Conservation (phyloP, 345 rosid genomes). For the Camelina hispida region DNA sequence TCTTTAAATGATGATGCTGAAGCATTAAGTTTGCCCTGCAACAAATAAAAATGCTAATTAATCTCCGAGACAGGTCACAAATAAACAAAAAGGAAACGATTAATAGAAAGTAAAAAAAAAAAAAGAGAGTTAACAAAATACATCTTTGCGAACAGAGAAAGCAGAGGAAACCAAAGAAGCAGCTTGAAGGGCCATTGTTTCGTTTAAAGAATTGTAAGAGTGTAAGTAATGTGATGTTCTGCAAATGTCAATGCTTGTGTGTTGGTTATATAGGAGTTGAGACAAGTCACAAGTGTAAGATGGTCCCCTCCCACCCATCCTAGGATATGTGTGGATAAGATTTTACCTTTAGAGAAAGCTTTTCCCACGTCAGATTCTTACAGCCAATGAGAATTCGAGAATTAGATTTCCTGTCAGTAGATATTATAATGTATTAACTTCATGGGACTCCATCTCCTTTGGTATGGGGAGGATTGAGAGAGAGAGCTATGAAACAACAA, state of each 20-base stretch:
- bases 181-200: slow-evolving; percentile 68
- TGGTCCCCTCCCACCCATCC: slow-evolving; percentile 18
- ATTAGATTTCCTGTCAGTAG: slow-evolving; percentile 59
- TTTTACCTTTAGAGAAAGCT: slow-evolving; percentile 43
- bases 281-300: neutral
- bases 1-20: slow-evolving; percentile 55
- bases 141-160: slow-evolving; percentile 67
- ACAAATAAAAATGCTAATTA: slow-evolving; percentile 7
- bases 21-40: slow-evolving; percentile 62
- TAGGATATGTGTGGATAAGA: slow-evolving; percentile 61
- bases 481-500: slow-evolving; percentile 7
- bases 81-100: neutral
- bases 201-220: neutral
- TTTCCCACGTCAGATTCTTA: slow-evolving; percentile 52
- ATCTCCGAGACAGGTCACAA: neutral
- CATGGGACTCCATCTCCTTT: slow-evolving; percentile 37
- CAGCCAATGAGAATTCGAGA: slow-evolving; percentile 59
- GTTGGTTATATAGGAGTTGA: slow-evolving; percentile 41
- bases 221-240: slow-evolving; percentile 15
- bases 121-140: slow-evolving; percentile 37
- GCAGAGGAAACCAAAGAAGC: slow-evolving; percentile 76
- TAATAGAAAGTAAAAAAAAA: neutral
- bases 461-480: slow-evolving; percentile 13
- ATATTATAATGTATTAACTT: slow-evolving; percentile 31
- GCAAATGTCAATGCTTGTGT: slow-evolving; percentile 23